A percentile compares a stretch with the other conserved stretches of the same genome.
phyloP scores from a whole-genome alignment of 768 basidiomycete genomes.

The Leccinum pellstonianum region DNA sequence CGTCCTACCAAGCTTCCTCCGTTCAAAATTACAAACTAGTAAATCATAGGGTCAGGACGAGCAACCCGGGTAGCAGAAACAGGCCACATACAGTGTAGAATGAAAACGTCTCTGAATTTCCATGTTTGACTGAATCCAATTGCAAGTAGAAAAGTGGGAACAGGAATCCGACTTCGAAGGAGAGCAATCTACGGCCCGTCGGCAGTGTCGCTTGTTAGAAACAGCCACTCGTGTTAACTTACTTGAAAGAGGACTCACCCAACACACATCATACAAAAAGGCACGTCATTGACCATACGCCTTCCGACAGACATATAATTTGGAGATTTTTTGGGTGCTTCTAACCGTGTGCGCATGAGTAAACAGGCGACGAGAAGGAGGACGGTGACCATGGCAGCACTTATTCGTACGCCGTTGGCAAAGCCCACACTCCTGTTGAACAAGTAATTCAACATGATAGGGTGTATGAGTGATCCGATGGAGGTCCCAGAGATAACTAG shows the following conservation, averaged over 20 bases:
- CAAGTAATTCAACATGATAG: constrained; percentile 30
- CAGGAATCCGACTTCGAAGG: constrained; percentile 43
- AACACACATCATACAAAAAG: not conserved
- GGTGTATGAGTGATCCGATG: constrained; percentile 12
- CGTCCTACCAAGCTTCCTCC: constrained; percentile 49
- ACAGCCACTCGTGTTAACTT: not conserved
- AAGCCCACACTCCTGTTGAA: constrained; percentile 6
- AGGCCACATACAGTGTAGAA: constrained; percentile 47
- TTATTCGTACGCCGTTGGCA: not conserved
- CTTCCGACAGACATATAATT: not conserved
- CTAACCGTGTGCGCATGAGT: not conserved
- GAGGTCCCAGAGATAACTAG: constrained; percentile 40
- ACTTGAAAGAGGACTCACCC: not conserved
- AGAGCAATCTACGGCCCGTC: constrained; percentile 5
- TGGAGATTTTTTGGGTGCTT: not conserved
- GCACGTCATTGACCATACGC: not conserved
- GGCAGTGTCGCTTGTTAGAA: not conserved
- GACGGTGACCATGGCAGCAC: constrained; percentile 31
- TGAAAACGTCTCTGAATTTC: constrained; percentile 32
- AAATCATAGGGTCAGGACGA: not conserved
- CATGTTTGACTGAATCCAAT: not conserved
- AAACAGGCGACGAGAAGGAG: constrained; percentile 32
- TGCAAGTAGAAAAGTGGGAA: constrained; percentile 33
- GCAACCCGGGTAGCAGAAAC: too few species aligned
- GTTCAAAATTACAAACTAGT: constrained; percentile 52